These are phyloP conservation scores for Catunica adiposa DNA, from an alignment of 2,329 filamentous ascomycete species.

Conservation along the genomic window DNA sequence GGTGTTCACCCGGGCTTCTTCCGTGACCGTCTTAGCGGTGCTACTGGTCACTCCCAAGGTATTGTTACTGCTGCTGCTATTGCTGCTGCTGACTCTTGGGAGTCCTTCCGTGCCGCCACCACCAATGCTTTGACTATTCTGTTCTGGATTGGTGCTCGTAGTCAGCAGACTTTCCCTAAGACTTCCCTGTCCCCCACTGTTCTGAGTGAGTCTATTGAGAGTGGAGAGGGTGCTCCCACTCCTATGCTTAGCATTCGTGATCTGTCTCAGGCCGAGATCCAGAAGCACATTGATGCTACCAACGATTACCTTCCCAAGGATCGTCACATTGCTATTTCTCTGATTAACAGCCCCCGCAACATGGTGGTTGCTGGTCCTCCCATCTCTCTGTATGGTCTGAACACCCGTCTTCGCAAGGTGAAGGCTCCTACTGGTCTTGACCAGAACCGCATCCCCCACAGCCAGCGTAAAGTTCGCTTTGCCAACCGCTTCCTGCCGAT, in stretches of 20 bases:
- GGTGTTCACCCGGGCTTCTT: slow-evolving; percentile 81
- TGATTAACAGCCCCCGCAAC: slow-evolving; percentile 93
- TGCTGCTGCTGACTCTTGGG: slow-evolving; percentile 82
- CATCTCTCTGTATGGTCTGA: slow-evolving; percentile 89
- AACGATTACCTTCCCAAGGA: slow-evolving; percentile 91
- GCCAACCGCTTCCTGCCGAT: slow-evolving; percentile 95
- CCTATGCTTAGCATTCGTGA: slow-evolving; percentile 98
- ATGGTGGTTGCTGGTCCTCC: slow-evolving; percentile 93
- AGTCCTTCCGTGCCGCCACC: slow-evolving; percentile 68
- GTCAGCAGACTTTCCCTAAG: slow-evolving; percentile 90
- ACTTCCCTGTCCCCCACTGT: slow-evolving; percentile 85
- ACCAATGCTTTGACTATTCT: slow-evolving; percentile 75
- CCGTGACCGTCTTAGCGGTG: slow-evolving; percentile 67
- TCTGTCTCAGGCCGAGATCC: slow-evolving; percentile 69
- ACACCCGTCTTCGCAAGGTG: slow-evolving; percentile 85
- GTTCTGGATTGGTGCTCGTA: slow-evolving; percentile 96
- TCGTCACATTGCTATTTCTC: slow-evolving; percentile 83
- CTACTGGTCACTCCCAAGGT: slow-evolving; percentile 92
- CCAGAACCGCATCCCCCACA: slow-evolving; percentile 85
- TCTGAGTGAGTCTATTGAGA: slow-evolving; percentile 81
- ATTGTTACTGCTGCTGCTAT: slow-evolving; percentile 86
- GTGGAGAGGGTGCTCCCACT: slow-evolving; percentile 87
- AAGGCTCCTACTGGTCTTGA: slow-evolving; percentile 96
- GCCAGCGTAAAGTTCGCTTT: slow-evolving; percentile 89
- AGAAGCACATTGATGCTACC: slow-evolving; percentile 91